Percentiles rank a stretch among this genome's conserved stretches.
phyloP scores from a whole-genome alignment of 2,329 filamentous ascomycete species.

The Lecanicillium sp. region DNA sequence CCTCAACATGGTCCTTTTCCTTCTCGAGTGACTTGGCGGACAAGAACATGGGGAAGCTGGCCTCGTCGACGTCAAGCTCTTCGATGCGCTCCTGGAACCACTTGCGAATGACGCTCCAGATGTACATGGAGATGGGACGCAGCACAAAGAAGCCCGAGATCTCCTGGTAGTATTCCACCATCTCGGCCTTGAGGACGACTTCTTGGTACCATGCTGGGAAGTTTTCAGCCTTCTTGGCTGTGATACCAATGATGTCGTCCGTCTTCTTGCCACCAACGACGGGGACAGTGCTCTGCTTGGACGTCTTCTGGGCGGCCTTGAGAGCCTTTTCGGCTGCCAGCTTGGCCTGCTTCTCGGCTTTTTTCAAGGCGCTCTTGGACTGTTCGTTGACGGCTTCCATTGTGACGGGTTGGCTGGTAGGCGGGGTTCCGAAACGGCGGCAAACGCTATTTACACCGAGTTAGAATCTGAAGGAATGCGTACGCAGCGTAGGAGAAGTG shows the following conservation, averaged over 20 bases:
- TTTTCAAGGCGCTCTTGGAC: slow-evolving; percentile 58
- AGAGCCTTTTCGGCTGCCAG: slow-evolving; percentile 53
- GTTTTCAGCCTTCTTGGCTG: slow-evolving; percentile 74
- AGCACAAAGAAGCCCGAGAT: slow-evolving; percentile 97
- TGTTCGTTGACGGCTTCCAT: slow-evolving; percentile 27
- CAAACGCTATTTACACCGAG: too few species aligned
- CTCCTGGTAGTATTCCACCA: slow-evolving; percentile 93
- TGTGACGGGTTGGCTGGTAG: slow-evolving; percentile 7
- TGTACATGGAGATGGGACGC: slow-evolving; percentile 60
- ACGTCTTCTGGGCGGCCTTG: slow-evolving; percentile 50
- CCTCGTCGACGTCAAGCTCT: slow-evolving; percentile 86
- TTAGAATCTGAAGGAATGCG: too few species aligned
- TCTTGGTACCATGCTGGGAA: slow-evolving; percentile 97
- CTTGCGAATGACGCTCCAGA: slow-evolving; percentile 57
- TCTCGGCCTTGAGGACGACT: slow-evolving; percentile 90
- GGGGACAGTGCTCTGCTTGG: slow-evolving; percentile 28
- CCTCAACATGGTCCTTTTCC: slow-evolving; percentile 96
- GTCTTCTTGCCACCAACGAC: slow-evolving; percentile 51
- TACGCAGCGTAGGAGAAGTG: too few species aligned
- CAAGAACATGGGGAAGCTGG: slow-evolving; percentile 94
- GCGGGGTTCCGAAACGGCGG: too few species aligned
- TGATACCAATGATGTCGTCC: slow-evolving; percentile 77
- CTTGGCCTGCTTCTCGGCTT: slow-evolving; percentile 56
- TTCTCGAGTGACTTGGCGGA: slow-evolving; percentile 78
- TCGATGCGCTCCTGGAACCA: slow-evolving; percentile 73